phyloP scores from a whole-genome alignment of 2,329 filamentous ascomycete genomes.

The Cadophora gregata region DNA sequence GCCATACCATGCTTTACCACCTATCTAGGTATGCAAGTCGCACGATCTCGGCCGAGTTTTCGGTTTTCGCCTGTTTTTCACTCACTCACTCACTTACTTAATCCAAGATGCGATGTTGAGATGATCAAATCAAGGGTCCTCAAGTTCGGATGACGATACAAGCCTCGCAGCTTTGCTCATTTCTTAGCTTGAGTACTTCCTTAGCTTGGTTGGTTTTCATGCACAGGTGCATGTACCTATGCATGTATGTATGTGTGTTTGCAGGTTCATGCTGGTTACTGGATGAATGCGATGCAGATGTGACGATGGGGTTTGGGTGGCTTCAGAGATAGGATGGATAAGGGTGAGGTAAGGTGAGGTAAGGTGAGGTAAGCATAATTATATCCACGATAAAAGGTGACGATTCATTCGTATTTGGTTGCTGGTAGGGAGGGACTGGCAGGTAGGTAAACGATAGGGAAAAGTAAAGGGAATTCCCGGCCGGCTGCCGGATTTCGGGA shows the following conservation, averaged over 20 bases:
- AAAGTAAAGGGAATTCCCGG: conserved; percentile 2
- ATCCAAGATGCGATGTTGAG: neutral
- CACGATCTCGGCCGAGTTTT: conserved; percentile 1
- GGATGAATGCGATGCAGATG: too few species aligned
- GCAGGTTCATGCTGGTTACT: conserved; percentile 11
- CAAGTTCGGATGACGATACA: conserved; percentile 12
- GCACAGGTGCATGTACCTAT: too few species aligned
- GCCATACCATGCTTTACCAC: too few species aligned
- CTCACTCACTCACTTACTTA: too few species aligned
- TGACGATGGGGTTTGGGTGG: too few species aligned
- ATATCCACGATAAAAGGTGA: neutral
- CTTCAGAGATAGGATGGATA: neutral
- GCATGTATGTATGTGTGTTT: neutral
- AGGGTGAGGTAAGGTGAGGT: too few species aligned
- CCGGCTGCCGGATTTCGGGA: neutral
- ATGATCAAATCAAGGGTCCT: neutral
- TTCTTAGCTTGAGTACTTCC: too few species aligned
- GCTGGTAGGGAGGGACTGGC: neutral
- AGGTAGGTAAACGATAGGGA: neutral
- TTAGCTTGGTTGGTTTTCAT: too few species aligned
- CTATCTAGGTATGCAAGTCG: neutral
- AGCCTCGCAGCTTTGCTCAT: conserved; percentile 13
- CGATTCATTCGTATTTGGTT: neutral
- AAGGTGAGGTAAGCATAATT: conserved; percentile 10
- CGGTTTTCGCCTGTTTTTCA: neutral